Base-by-base conservation (phyloP, 2,329 filamentous ascomycete species). In the Canariomyces notabilis region DNA sequence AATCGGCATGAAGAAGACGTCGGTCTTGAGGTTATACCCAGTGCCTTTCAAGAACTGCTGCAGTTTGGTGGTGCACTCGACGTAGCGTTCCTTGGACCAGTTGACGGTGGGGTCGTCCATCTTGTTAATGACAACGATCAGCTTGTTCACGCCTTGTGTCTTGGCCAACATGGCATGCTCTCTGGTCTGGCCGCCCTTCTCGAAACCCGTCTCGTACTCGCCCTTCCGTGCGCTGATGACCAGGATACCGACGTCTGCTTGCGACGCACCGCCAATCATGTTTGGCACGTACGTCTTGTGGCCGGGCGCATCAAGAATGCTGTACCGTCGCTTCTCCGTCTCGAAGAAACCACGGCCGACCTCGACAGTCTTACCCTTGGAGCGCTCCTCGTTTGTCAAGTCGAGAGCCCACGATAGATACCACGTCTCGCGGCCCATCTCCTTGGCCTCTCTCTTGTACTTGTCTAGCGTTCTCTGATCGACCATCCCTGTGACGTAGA, bases 341-440 rank as follows among this genome's bases (percentile, higher is more conserved):
- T 97, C 93, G 69, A 98, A 96, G 69, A 88, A 96, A 11, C 88
- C 93, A 63, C 91, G 82, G 20, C 93, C 93, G 56, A 97, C 91
- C 69, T 98, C 93, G 54, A 98, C 90, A 5, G 93, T 98, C 76
- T 97, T 98, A 57, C 93, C 93, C 77, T 97, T 95, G 42, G 87
- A 75, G 62, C 94, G 82, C 67, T 98, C 93, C 68, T 98, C 94
- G 69, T 91, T 95, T 57, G 89, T 98, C 67, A 97, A 68, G 77
- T 98, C 93, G 59, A 98, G 79, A 51, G 90, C 94, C 93, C 94
- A 98, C 35, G 93, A 98, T 18, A 98, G 78, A 67, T 97, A 98
- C 93, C 93, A 98, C 3, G 91, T 95, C 72, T 97, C 93, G 73
- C 90, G 87, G 43, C 93, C 93, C 55, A 93, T 78, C 9, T 97